These are phyloP conservation scores for Taphrina pruni DNA, from an alignment of 1,139 yeast species.

Conservation along the genomic window DNA sequence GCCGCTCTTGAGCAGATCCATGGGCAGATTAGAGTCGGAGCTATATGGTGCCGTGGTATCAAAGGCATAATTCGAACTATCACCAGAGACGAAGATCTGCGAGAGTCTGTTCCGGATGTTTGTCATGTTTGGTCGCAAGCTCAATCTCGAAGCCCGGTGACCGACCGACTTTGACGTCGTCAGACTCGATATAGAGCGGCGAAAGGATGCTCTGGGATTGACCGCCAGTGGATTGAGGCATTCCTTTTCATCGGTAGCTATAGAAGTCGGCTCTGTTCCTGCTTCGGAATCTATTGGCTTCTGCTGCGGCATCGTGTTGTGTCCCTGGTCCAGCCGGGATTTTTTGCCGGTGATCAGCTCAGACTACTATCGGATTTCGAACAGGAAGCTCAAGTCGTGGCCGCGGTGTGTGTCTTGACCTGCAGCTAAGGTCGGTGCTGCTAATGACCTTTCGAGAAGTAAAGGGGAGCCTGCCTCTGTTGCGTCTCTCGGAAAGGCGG, in stretches of 20 bases:
- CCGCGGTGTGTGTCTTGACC: too few species aligned
- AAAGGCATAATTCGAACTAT: slow-evolving; percentile 5
- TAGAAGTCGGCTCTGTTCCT: not conserved
- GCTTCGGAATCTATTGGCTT: not conserved
- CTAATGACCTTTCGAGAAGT: too few species aligned
- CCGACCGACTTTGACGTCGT: not conserved
- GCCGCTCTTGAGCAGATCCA: slow-evolving; percentile 2
- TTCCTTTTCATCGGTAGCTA: not conserved
- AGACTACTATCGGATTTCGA: too few species aligned
- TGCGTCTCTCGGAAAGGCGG: too few species aligned
- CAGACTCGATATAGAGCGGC: slow-evolving; percentile 6
- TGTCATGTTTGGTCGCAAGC: slow-evolving; percentile 23
- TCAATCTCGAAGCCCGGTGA: not conserved
- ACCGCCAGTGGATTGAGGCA: slow-evolving; percentile 2
- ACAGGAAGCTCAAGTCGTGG: too few species aligned
- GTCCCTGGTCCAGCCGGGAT: not conserved
- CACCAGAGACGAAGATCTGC: slow-evolving; percentile 16
- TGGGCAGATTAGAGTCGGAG: slow-evolving; percentile 7
- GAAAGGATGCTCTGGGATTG: slow-evolving; percentile 7
- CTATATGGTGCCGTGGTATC: not conserved
- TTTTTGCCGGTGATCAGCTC: not conserved
- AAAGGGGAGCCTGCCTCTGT: too few species aligned
- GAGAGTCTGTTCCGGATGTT: slow-evolving; percentile 23
- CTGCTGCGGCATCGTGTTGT: not conserved
- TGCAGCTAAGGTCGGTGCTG: too few species aligned